Evolutionary conservation across 2,329 filamentous ascomycete genomes (phyloP).

Genomic region (Chalaropsis ovoidea): DNA sequence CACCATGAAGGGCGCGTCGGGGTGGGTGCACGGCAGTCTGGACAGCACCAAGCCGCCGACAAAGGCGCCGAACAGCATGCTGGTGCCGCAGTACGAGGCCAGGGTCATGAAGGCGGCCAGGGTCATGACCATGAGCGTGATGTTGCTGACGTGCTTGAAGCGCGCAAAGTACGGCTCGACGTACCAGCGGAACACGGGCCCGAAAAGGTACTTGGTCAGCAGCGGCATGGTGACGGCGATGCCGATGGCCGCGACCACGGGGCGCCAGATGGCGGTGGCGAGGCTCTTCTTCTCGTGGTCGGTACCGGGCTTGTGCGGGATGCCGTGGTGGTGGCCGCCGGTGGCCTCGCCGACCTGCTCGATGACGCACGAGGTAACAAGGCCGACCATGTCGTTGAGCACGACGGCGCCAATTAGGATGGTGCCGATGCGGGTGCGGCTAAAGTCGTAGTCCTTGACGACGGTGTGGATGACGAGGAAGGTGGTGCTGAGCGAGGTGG

Average conservation of each 20-base stretch:
- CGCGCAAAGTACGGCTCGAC: constrained; percentile 32
- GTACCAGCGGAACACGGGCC: constrained; percentile 32
- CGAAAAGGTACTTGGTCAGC: constrained; percentile 34
- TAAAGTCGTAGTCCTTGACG: constrained; percentile 33
- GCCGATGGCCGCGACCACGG: constrained; percentile 33
- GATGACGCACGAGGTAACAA: constrained; percentile 35
- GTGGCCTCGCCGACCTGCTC: constrained; percentile 28
- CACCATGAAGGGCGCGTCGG: constrained; percentile 32
- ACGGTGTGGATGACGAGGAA: constrained; percentile 32
- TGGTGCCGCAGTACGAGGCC: constrained; percentile 34
- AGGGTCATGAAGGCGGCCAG: constrained; percentile 30
- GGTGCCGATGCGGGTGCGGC: constrained; percentile 37
- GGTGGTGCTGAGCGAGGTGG: constrained; percentile 33
- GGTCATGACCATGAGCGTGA: constrained; percentile 32
- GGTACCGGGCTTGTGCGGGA: constrained; percentile 13
- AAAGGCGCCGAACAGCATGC: constrained; percentile 34
- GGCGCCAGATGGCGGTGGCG: constrained; percentile 34
- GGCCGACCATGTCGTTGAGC: constrained; percentile 39
- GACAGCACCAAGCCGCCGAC: constrained; percentile 35
- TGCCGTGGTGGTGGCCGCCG: constrained; percentile 26
- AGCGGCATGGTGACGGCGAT: constrained; percentile 33
- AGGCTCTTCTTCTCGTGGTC: constrained; percentile 26
- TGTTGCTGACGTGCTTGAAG: constrained; percentile 30
- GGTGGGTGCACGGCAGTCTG: constrained; percentile 33
- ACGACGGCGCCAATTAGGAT: constrained; percentile 39